phyloP scores from a whole-genome alignment of 2,329 filamentous ascomycete genomes.

The Monosporascus sp. region DNA sequence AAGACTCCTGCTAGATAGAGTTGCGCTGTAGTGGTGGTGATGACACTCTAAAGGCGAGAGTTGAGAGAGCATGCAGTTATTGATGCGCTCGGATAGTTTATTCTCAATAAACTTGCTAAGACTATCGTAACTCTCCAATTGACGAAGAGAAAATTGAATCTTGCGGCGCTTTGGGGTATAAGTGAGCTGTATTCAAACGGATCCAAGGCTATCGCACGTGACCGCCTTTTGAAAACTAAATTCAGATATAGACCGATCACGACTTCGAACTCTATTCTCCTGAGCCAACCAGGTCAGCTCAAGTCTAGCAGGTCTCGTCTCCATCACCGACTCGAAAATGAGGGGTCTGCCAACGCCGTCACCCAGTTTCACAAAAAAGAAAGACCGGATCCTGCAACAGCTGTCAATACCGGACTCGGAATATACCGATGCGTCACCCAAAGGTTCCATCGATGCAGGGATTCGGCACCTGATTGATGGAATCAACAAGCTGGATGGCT shows the following conservation, averaged over 20 bases:
- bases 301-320: no score
- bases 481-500: constrained; percentile 68
- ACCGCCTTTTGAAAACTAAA: background rate
- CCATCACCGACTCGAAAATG: background rate
- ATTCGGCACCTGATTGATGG: constrained; percentile 73
- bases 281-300: background rate
- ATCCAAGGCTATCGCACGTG: background rate
- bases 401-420: constrained; percentile 63
- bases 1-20: no score
- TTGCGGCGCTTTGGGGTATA: no score
- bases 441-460: constrained; percentile 76
- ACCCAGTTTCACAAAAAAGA: constrained; percentile 52
- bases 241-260: background rate
- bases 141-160: no score
- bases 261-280: background rate
- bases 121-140: no score
- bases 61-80: no score
- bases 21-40: no score
- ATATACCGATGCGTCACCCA: constrained; percentile 82
- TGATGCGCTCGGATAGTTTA: no score
- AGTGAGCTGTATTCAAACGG: background rate
- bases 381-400: constrained; percentile 65
- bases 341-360: constrained; percentile 14
- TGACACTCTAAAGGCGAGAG: no score
- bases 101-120: no score